Evolutionary conservation across 75 land plant species (phyloP).

Genomic region (Selaginella moellendorffii): DNA sequence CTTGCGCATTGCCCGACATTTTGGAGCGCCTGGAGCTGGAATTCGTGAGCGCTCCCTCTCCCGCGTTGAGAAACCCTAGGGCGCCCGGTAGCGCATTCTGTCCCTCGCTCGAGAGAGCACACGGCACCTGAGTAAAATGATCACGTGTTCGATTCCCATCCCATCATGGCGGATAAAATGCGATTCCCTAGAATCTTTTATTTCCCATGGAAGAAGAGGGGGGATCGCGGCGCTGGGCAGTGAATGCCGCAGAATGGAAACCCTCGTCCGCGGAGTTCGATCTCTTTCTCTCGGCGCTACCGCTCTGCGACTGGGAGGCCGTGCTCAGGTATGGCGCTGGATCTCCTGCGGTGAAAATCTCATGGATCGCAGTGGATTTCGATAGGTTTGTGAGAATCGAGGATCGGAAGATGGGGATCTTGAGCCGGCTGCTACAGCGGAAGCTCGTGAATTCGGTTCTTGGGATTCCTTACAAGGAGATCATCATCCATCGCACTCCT

Average conservation of each 20-base stretch:
- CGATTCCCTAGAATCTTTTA: no score
- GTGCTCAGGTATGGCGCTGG: neutral
- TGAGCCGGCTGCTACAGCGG: conserved; percentile 71
- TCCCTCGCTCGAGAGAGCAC: neutral
- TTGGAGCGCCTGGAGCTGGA: neutral
- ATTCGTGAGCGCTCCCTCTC: neutral
- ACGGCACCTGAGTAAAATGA: neutral
- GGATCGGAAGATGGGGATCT: conserved; percentile 55
- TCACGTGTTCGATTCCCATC: neutral
- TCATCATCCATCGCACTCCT: conserved; percentile 40
- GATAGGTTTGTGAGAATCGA: conserved; percentile 47
- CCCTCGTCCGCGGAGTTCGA: neutral
- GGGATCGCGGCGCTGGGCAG: no score
- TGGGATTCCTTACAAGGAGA: conserved; percentile 39
- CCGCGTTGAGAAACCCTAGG: neutral
- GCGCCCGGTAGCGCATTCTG: neutral
- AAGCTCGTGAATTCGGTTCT: conserved; percentile 38
- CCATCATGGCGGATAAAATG: no score
- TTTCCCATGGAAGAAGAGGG: no score
- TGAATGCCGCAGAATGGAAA: neutral
- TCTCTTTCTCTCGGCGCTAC: neutral
- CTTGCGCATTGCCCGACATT: neutral
- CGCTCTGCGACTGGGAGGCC: neutral
- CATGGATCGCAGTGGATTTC: neutral
- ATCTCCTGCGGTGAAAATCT: neutral